Percentiles rank a stretch among this genome's conserved stretches.
Evolutionary conservation across 2,329 filamentous ascomycete species (phyloP).

Genomic region (Sporothrix protearum): DNA sequence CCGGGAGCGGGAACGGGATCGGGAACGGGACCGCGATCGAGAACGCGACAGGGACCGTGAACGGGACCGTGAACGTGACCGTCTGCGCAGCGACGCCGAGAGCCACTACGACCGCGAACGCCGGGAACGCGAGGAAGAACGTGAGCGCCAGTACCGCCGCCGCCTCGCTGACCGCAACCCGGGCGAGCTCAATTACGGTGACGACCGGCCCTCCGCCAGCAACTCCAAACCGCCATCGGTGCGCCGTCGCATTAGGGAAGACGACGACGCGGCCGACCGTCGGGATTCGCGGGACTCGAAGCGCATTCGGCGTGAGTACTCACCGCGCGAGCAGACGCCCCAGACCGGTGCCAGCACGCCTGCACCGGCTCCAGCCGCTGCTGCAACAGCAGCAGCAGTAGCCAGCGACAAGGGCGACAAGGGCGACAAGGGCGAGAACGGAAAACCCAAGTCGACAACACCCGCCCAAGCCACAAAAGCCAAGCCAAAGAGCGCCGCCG

Average conservation of each 20-base stretch:
- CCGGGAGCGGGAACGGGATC: slow-evolving; percentile 41
- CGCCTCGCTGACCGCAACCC: slow-evolving; percentile 65
- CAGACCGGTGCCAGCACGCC: slow-evolving; percentile 29
- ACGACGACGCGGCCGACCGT: slow-evolving; percentile 67
- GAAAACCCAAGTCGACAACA: not conserved
- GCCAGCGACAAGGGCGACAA: not conserved
- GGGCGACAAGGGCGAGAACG: not conserved
- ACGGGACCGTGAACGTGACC: slow-evolving; percentile 40
- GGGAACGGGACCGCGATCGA: slow-evolving; percentile 33
- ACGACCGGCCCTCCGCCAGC: slow-evolving; percentile 43
- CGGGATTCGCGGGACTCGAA: slow-evolving; percentile 66
- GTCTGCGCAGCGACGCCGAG: slow-evolving; percentile 51
- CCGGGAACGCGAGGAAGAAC: slow-evolving; percentile 82
- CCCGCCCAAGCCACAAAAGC: slow-evolving; percentile 25
- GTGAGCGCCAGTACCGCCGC: slow-evolving; percentile 82
- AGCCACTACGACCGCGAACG: slow-evolving; percentile 80
- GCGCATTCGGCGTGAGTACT: slow-evolving; percentile 29
- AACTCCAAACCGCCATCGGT: slow-evolving; percentile 48
- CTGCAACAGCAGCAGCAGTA: not conserved
- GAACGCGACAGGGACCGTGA: slow-evolving; percentile 39
- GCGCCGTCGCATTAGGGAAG: slow-evolving; percentile 63
- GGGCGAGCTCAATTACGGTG: slow-evolving; percentile 89
- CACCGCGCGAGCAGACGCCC: not conserved
- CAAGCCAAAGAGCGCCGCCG: slow-evolving; percentile 49
- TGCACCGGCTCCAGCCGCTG: not conserved